A percentile compares a stretch with the other conserved stretches of the same genome.
Conservation (phyloP, 2,329 filamentous ascomycete genomes). For the Geosmithia flava region DNA sequence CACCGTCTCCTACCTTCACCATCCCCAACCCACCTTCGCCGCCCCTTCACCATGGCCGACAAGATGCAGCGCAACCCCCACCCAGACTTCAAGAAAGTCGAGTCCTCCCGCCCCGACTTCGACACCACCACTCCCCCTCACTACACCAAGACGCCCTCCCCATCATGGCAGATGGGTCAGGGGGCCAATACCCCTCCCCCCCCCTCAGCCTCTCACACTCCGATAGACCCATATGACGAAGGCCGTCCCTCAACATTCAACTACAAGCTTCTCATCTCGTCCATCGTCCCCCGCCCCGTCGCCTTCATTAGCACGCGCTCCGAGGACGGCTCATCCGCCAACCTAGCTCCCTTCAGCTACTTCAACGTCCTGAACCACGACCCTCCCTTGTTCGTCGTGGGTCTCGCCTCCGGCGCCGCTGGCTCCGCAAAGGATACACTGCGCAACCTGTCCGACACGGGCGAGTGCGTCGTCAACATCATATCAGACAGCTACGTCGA, state of each 20-base stretch:
- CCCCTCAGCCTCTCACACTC: constrained; percentile 43
- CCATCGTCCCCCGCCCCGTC: constrained; percentile 73
- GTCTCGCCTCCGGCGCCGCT: constrained; percentile 29
- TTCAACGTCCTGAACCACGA: constrained; percentile 77
- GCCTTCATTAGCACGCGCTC: constrained; percentile 45
- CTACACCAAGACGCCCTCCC: constrained; percentile 51
- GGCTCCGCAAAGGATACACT: constrained; percentile 61
- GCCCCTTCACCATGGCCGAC: constrained; percentile 10
- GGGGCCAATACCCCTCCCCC: constrained; percentile 44
- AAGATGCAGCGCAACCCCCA: constrained; percentile 49
- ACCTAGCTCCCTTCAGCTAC: constrained; percentile 82
- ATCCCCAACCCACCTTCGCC: not conserved
- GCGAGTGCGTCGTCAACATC: constrained; percentile 78
- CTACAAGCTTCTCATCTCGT: constrained; percentile 85
- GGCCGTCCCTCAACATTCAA: constrained; percentile 59
- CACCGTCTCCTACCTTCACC: not conserved
- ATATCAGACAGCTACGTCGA: constrained; percentile 76
- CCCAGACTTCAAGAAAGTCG: constrained; percentile 62
- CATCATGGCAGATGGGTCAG: constrained; percentile 52
- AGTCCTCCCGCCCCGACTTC: constrained; percentile 53
- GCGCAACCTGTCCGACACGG: constrained; percentile 56
- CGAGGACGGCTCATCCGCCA: constrained; percentile 48
- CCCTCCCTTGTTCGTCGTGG: constrained; percentile 66
- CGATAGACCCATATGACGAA: constrained; percentile 69
- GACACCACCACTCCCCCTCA: constrained; percentile 30